phyloP scores from a whole-genome alignment of 345 rosid genomes.

The Nasturtium officinale region DNA sequence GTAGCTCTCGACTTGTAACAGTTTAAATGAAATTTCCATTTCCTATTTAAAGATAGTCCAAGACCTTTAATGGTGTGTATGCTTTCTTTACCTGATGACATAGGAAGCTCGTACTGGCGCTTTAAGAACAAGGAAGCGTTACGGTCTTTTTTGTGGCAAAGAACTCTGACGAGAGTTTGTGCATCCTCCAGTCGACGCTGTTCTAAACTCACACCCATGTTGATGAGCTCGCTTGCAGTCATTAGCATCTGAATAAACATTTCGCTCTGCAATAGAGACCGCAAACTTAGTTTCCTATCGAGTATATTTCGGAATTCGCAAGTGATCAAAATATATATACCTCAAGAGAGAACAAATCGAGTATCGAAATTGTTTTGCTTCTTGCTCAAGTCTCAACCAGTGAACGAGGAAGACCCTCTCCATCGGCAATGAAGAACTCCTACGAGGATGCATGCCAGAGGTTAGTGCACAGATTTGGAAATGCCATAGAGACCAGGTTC shows the following conservation, averaged over 20 bases:
- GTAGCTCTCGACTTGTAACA: constrained; percentile 32
- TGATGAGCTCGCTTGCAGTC: constrained; percentile 78
- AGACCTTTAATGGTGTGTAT: constrained; percentile 4
- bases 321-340: constrained; percentile 43
- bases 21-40: constrained; percentile 2
- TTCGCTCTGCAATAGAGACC: constrained; percentile 61
- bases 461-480: constrained; percentile 9
- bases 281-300: not conserved
- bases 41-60: not conserved
- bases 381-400: constrained; percentile 81
- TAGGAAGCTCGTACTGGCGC: constrained; percentile 83
- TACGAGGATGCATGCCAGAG: constrained; percentile 37
- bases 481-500: not conserved
- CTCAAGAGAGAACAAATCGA: constrained; percentile 74
- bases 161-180: constrained; percentile 75
- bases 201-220: constrained; percentile 62
- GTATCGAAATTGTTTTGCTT: constrained; percentile 75
- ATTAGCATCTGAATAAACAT: constrained; percentile 76
- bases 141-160: constrained; percentile 94
- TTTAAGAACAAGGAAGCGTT: constrained; percentile 84
- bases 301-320: not conserved
- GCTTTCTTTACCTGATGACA: constrained; percentile 75
- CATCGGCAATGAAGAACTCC: constrained; percentile 94
- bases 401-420: constrained; percentile 93
- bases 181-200: constrained; percentile 62